Evolutionary conservation across 805 yeast species (phyloP), one percentile per base, ranked within the genome.

Genomic region (Yueomyces sp.): DNA sequence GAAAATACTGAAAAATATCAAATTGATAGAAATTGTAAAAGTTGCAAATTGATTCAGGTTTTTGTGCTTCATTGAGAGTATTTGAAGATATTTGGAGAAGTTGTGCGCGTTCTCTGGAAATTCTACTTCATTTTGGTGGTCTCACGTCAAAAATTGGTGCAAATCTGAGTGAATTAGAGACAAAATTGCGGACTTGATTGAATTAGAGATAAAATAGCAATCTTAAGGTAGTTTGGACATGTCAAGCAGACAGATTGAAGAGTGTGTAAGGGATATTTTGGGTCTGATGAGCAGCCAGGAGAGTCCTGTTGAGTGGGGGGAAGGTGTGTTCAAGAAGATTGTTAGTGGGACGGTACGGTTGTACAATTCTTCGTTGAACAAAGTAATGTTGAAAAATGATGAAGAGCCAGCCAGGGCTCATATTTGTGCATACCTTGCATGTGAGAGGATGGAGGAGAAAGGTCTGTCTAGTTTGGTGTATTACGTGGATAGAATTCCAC

Each of bases 351-450:
- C 64, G 4, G 46, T 54, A 11, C 55, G 59, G 1, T 54, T 77
- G 11, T 77, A 78, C 52, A 66, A 64, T 47, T 58, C 72, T 1
- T 70, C 81, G 26, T 65, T 81, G n/a, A 74, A 67, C 44, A 68
- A 71, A 49, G 66, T 67, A 39, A 72, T 73, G 46, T 56, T 81
- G 27, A 69, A 74, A 11, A 68, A 69, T 28, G 68, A 68, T 37
- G 74, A 76, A 42, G 88, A 82, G 49, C 64, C 73, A 2, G 86
- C 85, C 2, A 64, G 90, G 43, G 70, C 70, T 44, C 88, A 82
- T 55, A 56, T 83, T 9, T 78, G 86, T 56, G 82, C 86, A 4
- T 74, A 64, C 48, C 55, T 81, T 28, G 80, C 84, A 0, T 72
- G 73, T 11, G 77, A 76, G 45, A 67, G 68, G 47, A 68, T 73